Conservation (phyloP, 2,329 filamentous ascomycete genomes). For the Daldinia eschscholtzii region DNA sequence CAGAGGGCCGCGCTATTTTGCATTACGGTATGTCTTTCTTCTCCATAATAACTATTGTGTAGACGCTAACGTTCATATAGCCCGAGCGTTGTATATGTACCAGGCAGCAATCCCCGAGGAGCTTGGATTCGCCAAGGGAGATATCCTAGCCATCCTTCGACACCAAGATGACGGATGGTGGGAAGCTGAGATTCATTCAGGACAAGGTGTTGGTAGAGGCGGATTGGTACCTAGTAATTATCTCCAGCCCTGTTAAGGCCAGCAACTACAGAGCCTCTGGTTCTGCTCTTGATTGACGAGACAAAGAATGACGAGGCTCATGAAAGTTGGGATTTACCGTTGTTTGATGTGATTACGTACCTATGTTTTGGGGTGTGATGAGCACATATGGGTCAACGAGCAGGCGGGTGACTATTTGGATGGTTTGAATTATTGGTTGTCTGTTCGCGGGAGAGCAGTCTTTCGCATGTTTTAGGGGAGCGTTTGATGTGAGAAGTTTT, state of each 20-base stretch:
- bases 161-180: slow-evolving; percentile 99
- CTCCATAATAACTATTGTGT: slow-evolving; percentile 6
- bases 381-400: slow-evolving; percentile 34
- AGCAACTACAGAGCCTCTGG: not conserved
- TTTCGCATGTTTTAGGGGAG: slow-evolving; percentile 21
- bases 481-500: slow-evolving; percentile 23
- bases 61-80: slow-evolving; percentile 61
- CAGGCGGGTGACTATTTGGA: slow-evolving; percentile 18
- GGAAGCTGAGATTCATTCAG: slow-evolving; percentile 92
- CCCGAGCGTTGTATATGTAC: slow-evolving; percentile 94
- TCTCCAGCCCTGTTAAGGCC: slow-evolving; percentile 61
- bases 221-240: slow-evolving; percentile 79
- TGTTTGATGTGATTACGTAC: slow-evolving; percentile 20
- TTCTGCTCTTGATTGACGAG: slow-evolving; percentile 34
- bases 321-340: slow-evolving; percentile 23
- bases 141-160: slow-evolving; percentile 87
- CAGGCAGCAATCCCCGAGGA: slow-evolving; percentile 95
- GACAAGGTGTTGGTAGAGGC: slow-evolving; percentile 64
- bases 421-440: slow-evolving; percentile 8
- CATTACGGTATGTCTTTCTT: slow-evolving; percentile 85
- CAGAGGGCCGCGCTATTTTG: slow-evolving; percentile 87
- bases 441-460: slow-evolving; percentile 6
- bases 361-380: slow-evolving; percentile 19
- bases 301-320: slow-evolving; percentile 38
- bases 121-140: slow-evolving; percentile 90